Conservation (phyloP, 2,329 filamentous ascomycete species). For the Rutstroemia sp. region DNA sequence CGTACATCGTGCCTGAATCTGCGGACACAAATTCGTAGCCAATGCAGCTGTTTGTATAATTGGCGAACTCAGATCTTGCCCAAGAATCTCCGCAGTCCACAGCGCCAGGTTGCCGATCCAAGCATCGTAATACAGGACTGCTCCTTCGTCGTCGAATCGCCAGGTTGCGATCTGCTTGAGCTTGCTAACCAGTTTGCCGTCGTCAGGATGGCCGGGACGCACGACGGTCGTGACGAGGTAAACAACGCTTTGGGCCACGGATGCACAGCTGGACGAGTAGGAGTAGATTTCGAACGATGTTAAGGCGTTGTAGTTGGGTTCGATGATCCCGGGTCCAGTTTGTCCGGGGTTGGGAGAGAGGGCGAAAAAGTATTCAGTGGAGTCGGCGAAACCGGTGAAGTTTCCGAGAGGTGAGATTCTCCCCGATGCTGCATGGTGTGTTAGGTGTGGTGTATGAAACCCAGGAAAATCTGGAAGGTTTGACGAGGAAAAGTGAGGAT, state of each 20-base stretch:
- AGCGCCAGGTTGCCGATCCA: constrained; percentile 36
- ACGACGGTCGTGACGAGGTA: constrained; percentile 31
- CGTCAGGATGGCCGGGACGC: constrained; percentile 25
- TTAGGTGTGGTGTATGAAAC: not conserved
- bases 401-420: constrained; percentile 21
- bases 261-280: constrained; percentile 31
- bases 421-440: not conserved
- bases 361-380: constrained; percentile 39
- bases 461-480: not conserved
- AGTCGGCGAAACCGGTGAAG: constrained; percentile 35
- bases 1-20: constrained; percentile 22
- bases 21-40: constrained; percentile 28
- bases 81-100: constrained; percentile 21
- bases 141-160: constrained; percentile 37
- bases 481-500: not conserved
- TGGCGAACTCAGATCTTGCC: not conserved
- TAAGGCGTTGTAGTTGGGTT: constrained; percentile 25
- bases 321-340: not conserved
- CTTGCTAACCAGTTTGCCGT: constrained; percentile 29
- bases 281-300: constrained; percentile 29
- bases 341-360: constrained; percentile 32
- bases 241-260: constrained; percentile 33
- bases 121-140: constrained; percentile 36
- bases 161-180: constrained; percentile 37
- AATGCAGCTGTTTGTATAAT: not conserved